Base-by-base conservation (phyloP, 306 rosid species). In the Fagus sylvatica region DNA sequence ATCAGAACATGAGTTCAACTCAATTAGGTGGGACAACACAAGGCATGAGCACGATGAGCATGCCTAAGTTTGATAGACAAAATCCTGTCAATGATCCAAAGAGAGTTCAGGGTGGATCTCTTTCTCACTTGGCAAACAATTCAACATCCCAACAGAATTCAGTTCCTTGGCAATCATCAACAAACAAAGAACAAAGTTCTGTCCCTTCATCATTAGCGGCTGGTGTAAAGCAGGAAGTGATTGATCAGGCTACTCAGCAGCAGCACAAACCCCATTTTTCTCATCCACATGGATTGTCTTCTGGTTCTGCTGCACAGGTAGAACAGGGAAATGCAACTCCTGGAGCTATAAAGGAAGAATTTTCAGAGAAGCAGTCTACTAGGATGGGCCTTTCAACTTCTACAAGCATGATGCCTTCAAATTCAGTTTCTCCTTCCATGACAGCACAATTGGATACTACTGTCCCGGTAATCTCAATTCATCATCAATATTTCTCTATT, bases 101-200 rank as follows among this genome's bases (percentile, higher is more conserved):
- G 88, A 85, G 91, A 83, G 74, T 80, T 74, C 89, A 86, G n/a
- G 87, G 88, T 80, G 98, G 96, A 76, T 86, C 89, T 62, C 81
- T 83, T 76, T 76, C 91, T 67, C 76, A 85, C 75, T 75, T 80
- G 61, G 76, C 81, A 72, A 87, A 80, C 81, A 91, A 78, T 88
- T 40, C 89, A 71, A 74, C 85, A 77, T 69, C 88, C 70, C 93
- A 89, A 53, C 93, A 86, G 80, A 79, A 82, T 80, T 37, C 89
- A 28, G 87, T 78, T 85, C 71, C 93, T 79, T 89, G 97, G 97
- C 91, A 88, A 74, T 82, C 86, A 11, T 72, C 93, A 62, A 71
- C 82, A 49, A 87, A 82, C 75, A 88, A 84, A 78, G 98, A 93
- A 75, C 93, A 90, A 64, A 87, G 19, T 82, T 65, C 81, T 0